phyloP scores from a whole-genome alignment of 192 early-diverging fungal species.

The Coemansia sp. region DNA sequence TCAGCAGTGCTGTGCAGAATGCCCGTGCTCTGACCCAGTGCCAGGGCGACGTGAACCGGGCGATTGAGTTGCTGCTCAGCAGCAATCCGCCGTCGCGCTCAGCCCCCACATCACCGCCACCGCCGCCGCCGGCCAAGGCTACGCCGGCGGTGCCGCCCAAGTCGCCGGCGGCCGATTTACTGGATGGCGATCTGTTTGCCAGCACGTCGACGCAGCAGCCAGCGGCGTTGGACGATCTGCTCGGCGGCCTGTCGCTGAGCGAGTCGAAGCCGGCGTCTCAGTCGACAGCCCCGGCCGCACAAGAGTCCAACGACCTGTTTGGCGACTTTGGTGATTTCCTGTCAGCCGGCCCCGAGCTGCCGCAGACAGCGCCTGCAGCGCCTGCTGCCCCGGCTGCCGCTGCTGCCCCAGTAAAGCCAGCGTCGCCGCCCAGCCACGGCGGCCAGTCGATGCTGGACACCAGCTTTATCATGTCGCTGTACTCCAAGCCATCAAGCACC shows the following conservation, averaged over 20 bases:
- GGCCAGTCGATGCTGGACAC: conserved; percentile 36
- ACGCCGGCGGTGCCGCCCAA: not conserved
- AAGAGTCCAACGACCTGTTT: conserved; percentile 37
- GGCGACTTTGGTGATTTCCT: conserved; percentile 53
- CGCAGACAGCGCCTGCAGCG: conserved; percentile 9
- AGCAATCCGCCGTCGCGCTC: conserved; percentile 37
- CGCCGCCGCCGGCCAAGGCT: conserved; percentile 2
- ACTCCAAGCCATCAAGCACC: conserved; percentile 16
- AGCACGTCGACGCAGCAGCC: not conserved
- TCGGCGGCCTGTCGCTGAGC: conserved; percentile 27
- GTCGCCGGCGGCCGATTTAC: conserved; percentile 10
- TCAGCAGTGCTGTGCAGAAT: conserved; percentile 64
- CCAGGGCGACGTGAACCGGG: conserved; percentile 72
- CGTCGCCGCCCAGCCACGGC: conserved; percentile 2
- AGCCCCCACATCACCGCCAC: not conserved
- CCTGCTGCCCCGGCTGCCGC: conserved; percentile 4
- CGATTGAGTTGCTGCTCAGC: conserved; percentile 56
- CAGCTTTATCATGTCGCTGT: conserved; percentile 52
- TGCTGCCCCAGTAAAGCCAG: not conserved
- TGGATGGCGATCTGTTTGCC: conserved; percentile 26
- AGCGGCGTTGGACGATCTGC: conserved; percentile 14
- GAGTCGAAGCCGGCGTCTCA: conserved; percentile 6
- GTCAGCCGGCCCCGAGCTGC: conserved; percentile 13
- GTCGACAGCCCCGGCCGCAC: conserved; percentile 8
- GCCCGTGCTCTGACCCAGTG: conserved; percentile 64